Evolutionary conservation across 2,329 filamentous ascomycete genomes (phyloP).

Genomic region (Trichoderma pleuroti): DNA sequence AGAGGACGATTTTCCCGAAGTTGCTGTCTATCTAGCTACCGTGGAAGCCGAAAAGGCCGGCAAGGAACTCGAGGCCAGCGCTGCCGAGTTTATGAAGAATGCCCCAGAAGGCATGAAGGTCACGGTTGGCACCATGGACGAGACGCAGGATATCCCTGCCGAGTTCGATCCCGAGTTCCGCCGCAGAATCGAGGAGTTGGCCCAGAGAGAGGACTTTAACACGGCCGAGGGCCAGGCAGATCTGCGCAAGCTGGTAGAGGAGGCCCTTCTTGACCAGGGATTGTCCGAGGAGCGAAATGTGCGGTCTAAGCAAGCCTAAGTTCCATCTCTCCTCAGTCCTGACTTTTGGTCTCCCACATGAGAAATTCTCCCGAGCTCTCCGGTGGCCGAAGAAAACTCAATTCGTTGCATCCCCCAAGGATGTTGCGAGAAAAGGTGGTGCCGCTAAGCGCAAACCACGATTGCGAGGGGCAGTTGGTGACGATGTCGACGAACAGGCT

Average conservation of each 20-base stretch:
- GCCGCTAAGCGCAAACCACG: conserved; percentile 56
- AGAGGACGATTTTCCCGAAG: conserved; percentile 73
- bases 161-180: conserved; percentile 79
- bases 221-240: conserved; percentile 75
- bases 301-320: conserved; percentile 55
- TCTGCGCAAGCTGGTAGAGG: conserved; percentile 72
- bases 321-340: conserved; percentile 33
- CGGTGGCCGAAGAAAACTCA: conserved; percentile 52
- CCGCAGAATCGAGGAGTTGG: conserved; percentile 83
- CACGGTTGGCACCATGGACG: conserved; percentile 70
- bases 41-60: conserved; percentile 29
- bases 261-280: conserved; percentile 68
- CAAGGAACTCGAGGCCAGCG: conserved; percentile 29
- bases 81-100: conserved; percentile 30
- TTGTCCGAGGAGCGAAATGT: conserved; percentile 63
- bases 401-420: conserved; percentile 45
- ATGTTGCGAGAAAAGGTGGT: conserved; percentile 49
- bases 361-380: conserved; percentile 51
- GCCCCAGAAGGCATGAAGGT: conserved; percentile 75
- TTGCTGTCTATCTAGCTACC: conserved; percentile 65
- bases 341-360: conserved; percentile 55
- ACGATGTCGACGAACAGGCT: conserved; percentile 46
- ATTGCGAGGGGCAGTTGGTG: conserved; percentile 38
- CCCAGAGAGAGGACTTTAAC: conserved; percentile 77
- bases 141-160: conserved; percentile 55